Evolutionary conservation across 176 grass and related monocot genomes (phyloP).

Genomic region (Sorghum bicolor): DNA sequence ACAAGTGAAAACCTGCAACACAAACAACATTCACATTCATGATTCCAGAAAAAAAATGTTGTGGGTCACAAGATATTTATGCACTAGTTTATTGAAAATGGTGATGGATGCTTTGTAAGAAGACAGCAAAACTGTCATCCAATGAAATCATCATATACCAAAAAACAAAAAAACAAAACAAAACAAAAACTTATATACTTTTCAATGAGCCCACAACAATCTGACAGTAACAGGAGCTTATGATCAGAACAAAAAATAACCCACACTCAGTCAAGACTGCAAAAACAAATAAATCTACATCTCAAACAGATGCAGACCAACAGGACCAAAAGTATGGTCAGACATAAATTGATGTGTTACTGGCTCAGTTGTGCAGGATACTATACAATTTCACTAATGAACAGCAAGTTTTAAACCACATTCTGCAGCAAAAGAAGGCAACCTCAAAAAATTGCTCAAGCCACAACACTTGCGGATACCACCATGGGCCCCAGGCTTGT

Average conservation of each 20-base stretch:
- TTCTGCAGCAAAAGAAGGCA: not conserved
- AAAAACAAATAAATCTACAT: not conserved
- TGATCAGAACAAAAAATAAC: not conserved
- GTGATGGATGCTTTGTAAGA: not conserved
- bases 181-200: not conserved
- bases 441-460: not conserved
- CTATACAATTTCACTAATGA: not conserved
- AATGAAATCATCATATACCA: not conserved
- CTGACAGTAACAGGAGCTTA: not conserved
- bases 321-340: not conserved
- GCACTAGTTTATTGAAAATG: not conserved
- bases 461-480: not conserved
- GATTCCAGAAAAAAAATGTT: not conserved
- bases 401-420: not conserved
- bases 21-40: not conserved
- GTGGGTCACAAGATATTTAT: not conserved
- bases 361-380: not conserved
- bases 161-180: not conserved
- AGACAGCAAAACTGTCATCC: not conserved
- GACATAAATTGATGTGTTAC: not conserved
- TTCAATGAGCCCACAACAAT: not conserved
- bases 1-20: not conserved
- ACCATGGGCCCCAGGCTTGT: not conserved
- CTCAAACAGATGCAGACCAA: not conserved
- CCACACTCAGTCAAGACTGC: not conserved